These are phyloP conservation scores for Ophiostoma novo-ulmi DNA, from an alignment of 2,329 filamentous ascomycete genomes.

Conservation along the genomic window DNA sequence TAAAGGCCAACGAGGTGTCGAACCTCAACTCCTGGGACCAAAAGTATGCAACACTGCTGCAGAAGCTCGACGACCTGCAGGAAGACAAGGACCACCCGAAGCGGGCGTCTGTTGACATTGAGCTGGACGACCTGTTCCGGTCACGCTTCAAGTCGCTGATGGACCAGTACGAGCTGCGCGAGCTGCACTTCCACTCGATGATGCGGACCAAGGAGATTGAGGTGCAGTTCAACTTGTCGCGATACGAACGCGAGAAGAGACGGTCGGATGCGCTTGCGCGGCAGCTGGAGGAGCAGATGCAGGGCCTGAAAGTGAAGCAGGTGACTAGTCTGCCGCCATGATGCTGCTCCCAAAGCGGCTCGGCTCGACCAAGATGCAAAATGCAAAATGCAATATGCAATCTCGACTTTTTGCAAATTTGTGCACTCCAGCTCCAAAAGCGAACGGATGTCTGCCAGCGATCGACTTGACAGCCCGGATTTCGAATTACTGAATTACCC, in stretches of 20 bases:
- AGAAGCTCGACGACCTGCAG: slow-evolving; percentile 83
- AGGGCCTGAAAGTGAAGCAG: slow-evolving; percentile 99
- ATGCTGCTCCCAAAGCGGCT: background rate
- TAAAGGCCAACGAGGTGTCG: slow-evolving; percentile 78
- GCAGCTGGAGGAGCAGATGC: slow-evolving; percentile 83
- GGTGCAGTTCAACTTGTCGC: slow-evolving; percentile 83
- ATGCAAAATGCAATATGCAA: background rate
- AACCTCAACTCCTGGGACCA: slow-evolving; percentile 80
- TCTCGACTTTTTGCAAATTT: background rate
- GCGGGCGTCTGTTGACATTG: slow-evolving; percentile 74
- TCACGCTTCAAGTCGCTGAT: slow-evolving; percentile 89
- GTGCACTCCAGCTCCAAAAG: no score
- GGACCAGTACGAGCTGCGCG: slow-evolving; percentile 93
- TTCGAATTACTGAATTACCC: background rate
- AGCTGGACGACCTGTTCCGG: slow-evolving; percentile 86
- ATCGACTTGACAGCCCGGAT: background rate
- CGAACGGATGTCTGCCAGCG: background rate
- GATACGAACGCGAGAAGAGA: slow-evolving; percentile 86
- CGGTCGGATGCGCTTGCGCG: slow-evolving; percentile 76
- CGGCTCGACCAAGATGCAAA: background rate
- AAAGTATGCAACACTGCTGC: slow-evolving; percentile 72
- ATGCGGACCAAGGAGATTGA: slow-evolving; percentile 94
- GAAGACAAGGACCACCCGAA: slow-evolving; percentile 79
- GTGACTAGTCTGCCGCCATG: slow-evolving; percentile 48
- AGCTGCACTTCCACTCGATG: slow-evolving; percentile 86